These are phyloP conservation scores for Dictyostelium capitatum DNA, from an alignment of 78 protist genomes.

Conservation along the genomic window DNA sequence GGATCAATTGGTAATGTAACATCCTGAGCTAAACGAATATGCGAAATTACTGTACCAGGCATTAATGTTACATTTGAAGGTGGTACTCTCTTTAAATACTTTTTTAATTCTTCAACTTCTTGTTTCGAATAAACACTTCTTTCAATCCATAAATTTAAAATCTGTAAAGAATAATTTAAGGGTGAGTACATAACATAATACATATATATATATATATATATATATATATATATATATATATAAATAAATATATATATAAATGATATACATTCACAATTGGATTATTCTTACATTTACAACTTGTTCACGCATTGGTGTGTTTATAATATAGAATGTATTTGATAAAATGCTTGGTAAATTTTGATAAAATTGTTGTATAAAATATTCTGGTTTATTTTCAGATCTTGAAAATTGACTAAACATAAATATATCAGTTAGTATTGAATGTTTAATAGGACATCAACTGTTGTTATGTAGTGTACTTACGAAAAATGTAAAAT, in stretches of 20 bases:
- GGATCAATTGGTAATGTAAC: not conserved
- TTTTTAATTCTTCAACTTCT: not conserved
- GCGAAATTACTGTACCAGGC: constrained; percentile 4
- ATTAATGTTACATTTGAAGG: not conserved
- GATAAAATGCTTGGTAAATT: constrained; percentile 19
- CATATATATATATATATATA: no score
- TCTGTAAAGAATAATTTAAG: no score
- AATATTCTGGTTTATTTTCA: not conserved
- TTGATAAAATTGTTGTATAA: constrained; percentile 6
- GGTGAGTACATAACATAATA: no score
- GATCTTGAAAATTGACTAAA: not conserved
- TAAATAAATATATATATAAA: not conserved
- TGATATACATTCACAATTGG: not conserved
- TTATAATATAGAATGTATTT: constrained; percentile 1
- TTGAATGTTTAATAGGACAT: not conserved
- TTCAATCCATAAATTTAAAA: constrained; percentile 25
- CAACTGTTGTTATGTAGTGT: not conserved
- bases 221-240: not conserved
- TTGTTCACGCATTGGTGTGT: not conserved
- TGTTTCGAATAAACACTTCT: not conserved
- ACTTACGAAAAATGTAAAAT: constrained; percentile 30
- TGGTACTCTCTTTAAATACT: constrained; percentile 8
- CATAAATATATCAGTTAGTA: no score
- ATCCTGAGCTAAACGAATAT: not conserved
- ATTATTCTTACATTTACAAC: not conserved